A percentile compares a stretch with the other conserved stretches of the same genome.
phyloP scores from a whole-genome alignment of 768 basidiomycete genomes.

The Tubosaeta brunneosetosa region DNA sequence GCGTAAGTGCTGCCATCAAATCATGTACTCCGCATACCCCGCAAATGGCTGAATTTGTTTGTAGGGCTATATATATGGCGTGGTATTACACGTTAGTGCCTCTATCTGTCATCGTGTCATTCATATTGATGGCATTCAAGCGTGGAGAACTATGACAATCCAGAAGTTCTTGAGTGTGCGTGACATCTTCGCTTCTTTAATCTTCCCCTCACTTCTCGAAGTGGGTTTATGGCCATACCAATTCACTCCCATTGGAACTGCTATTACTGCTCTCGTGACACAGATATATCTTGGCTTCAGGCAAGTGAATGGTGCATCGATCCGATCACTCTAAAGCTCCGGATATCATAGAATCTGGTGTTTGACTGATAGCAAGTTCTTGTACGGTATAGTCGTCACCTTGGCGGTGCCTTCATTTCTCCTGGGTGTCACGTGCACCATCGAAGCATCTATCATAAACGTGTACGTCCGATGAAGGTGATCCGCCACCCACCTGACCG shows the following conservation, averaged over 20 bases:
- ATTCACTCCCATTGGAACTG: slow-evolving; percentile 45
- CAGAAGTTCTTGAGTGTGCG: too few relatives aligned
- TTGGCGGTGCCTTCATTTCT: slow-evolving; percentile 38
- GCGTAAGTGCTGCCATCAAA: slow-evolving; percentile 4
- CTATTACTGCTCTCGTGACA: slow-evolving; percentile 45
- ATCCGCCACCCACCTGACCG: background rate
- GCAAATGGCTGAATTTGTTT: too few relatives aligned
- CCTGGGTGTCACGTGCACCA: slow-evolving; percentile 41
- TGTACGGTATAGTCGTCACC: slow-evolving; percentile 33
- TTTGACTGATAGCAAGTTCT: slow-evolving; percentile 8
- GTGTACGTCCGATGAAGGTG: slow-evolving; percentile 27
- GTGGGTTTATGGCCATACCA: slow-evolving; percentile 46
- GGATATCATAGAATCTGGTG: slow-evolving; percentile 9
- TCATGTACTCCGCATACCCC: too few relatives aligned
- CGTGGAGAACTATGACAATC: too few relatives aligned
- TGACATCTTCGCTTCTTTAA: background rate
- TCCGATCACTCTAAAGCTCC: background rate
- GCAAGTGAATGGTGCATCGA: slow-evolving; percentile 21
- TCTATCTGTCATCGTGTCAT: too few relatives aligned
- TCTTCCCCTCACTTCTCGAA: slow-evolving; percentile 11
- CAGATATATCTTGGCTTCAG: slow-evolving; percentile 46
- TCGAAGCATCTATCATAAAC: slow-evolving; percentile 38
- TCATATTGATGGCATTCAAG: too few relatives aligned
- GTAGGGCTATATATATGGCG: too few relatives aligned
- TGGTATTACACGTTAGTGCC: too few relatives aligned